A percentile compares a stretch with the other conserved stretches of the same genome.
phyloP scores from a whole-genome alignment of 2,329 filamentous ascomycete genomes.

The Ceratocystis albifundus region DNA sequence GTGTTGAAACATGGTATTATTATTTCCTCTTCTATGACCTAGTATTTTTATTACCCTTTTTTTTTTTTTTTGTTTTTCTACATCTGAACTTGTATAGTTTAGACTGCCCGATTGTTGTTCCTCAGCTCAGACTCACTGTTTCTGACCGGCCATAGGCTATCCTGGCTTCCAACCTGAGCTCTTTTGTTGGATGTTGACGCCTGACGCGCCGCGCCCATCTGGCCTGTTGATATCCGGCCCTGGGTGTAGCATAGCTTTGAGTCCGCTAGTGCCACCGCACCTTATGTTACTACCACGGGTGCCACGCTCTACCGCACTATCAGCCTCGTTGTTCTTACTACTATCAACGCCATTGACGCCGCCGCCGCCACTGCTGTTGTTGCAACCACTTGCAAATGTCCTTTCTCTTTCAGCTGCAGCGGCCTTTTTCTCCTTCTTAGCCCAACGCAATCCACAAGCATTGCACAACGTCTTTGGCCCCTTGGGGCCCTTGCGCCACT shows the following conservation, averaged over 20 bases:
- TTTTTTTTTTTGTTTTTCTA: background rate
- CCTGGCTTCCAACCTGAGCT: constrained; percentile 7
- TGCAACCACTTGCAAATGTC: no score
- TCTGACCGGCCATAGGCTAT: background rate
- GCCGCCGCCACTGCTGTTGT: background rate
- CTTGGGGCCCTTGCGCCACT: constrained; percentile 89
- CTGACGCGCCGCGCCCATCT: background rate
- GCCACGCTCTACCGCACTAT: background rate
- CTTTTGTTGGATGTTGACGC: background rate
- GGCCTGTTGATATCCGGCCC: background rate
- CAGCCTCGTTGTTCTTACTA: background rate
- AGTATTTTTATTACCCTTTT: constrained; percentile 24
- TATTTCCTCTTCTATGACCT: background rate
- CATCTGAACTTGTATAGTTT: background rate
- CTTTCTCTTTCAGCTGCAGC: constrained; percentile 23
- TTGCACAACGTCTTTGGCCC: constrained; percentile 94
- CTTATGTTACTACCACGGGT: background rate
- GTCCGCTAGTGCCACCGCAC: background rate
- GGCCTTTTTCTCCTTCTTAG: constrained; percentile 69
- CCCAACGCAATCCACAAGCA: constrained; percentile 70
- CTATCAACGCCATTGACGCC: background rate
- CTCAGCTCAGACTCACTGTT: background rate
- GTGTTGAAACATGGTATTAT: background rate
- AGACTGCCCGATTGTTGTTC: background rate
- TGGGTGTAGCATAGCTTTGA: background rate